Conservation (phyloP, 192 early-diverging fungal genomes). For the Chytriomyces sp. region DNA sequence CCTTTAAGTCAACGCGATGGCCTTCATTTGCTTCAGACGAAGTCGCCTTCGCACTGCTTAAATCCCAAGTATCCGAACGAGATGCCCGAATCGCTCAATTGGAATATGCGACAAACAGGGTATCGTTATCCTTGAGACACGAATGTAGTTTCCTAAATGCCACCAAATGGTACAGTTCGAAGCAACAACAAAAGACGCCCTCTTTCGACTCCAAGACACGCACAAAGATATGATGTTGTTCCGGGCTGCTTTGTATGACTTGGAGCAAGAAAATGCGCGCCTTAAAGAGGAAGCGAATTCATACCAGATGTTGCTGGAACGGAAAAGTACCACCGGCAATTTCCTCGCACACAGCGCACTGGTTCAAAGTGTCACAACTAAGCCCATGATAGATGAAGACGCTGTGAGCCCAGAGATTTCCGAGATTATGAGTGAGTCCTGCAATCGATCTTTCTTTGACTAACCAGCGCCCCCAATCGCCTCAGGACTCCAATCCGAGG, state of each 20-base stretch:
- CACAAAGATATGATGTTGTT: neutral
- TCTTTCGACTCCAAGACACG: neutral
- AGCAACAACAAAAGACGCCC: neutral
- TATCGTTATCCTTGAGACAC: neutral
- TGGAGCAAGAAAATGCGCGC: slow-evolving; percentile 12
- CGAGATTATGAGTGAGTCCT: neutral
- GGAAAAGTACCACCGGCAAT: neutral
- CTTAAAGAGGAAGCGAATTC: neutral
- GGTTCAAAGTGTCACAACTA: neutral
- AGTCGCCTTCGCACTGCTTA: neutral
- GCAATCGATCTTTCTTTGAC: no score
- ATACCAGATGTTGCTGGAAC: neutral
- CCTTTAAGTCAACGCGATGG: neutral
- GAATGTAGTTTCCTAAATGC: neutral
- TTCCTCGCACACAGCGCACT: neutral
- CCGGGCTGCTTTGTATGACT: neutral
- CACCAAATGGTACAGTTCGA: slow-evolving; percentile 3
- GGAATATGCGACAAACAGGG: neutral
- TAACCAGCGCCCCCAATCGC: no score
- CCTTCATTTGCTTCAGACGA: neutral
- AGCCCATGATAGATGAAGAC: neutral
- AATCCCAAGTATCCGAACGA: neutral
- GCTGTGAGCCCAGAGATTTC: neutral
- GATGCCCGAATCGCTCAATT: neutral
- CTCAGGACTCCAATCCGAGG: slow-evolving; percentile 32